Base-by-base conservation (phyloP, 345 rosid species). In the Lumnitzera racemosa region DNA sequence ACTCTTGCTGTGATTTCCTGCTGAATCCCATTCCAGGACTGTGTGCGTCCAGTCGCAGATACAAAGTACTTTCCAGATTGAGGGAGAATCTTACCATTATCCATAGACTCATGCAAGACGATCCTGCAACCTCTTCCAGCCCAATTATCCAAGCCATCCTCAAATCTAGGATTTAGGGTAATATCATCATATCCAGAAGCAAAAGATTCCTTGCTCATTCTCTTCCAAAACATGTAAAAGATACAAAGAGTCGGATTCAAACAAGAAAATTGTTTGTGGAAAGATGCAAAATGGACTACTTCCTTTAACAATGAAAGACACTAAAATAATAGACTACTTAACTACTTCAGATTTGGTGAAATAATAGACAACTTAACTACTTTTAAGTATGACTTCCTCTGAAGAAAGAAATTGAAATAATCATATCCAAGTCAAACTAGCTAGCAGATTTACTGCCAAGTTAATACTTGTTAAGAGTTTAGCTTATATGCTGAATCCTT, bases 71-170 rank as follows among this genome's bases (percentile, higher is more conserved):
- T 87, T 49, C 97, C 96, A 20, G 85, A 70, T 68, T 66, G 72
- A 0, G 95, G 99, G 51, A 83, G 67, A 68, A 90, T 81, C 72
- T 77, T 83, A 57, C 95, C 91, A 70, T 75, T 86, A 11, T 77
- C 91, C 79, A 84, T 69, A 46, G 96, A 85, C 51, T 90, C 96
- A 67, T 84, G 95, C 55, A 87, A 71, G 61, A 58, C 76, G 67
- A 90, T 72, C 75, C 74, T 86, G 78, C 97, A 90, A 64, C 97
- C 95, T 81, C 95, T 86, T 74, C 88, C 97, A 12, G 99, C 81
- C 98, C 97, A 90, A 68, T 88, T 84, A 66, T 75, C 81, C 29
- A 81, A 81, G 47, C 97, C 97, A 56, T 87, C 89, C 15, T 81
- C 85, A 66, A 94, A 94, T 56, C 72, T 74, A 46, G 99, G 90